A percentile compares a stretch with the other conserved stretches of the same genome.
These are phyloP conservation scores for Trichoderma endophyticum DNA, from an alignment of 2,329 filamentous ascomycete genomes.

Conservation along the genomic window DNA sequence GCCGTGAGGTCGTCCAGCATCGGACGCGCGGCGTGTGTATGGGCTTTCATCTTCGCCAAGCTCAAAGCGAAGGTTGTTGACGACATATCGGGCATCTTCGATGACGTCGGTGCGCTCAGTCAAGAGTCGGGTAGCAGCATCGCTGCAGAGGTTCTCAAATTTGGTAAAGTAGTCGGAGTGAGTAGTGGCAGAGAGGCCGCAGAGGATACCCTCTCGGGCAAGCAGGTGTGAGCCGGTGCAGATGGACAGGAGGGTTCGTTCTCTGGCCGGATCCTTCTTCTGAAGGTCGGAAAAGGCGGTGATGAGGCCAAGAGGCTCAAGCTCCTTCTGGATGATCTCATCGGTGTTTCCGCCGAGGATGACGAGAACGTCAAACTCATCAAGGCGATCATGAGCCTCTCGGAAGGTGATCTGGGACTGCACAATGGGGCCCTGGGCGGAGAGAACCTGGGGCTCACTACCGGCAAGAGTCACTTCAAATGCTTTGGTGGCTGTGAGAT, in stretches of 20 bases:
- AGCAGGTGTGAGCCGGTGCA: conserved; percentile 78
- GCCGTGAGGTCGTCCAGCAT: conserved; percentile 59
- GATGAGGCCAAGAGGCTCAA: conserved; percentile 69
- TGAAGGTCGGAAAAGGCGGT: conserved; percentile 75
- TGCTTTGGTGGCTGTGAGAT: conserved; percentile 47
- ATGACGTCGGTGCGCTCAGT: conserved; percentile 78
- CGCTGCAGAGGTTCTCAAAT: conserved; percentile 77
- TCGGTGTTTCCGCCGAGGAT: conserved; percentile 69
- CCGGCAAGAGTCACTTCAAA: conserved; percentile 57
- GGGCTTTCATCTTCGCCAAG: conserved; percentile 79
- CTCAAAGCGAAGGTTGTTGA: conserved; percentile 88
- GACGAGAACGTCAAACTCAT: conserved; percentile 77
- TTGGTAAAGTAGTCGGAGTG: conserved; percentile 77
- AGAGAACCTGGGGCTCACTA: conserved; percentile 53
- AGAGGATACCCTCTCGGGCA: conserved; percentile 71
- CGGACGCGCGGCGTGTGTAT: conserved; percentile 74
- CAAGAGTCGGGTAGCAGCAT: conserved; percentile 65
- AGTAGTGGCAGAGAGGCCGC: conserved; percentile 76
- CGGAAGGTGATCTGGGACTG: conserved; percentile 74
- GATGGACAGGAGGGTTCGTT: conserved; percentile 77
- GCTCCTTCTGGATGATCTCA: conserved; percentile 62
- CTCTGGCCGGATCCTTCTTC: conserved; percentile 72
- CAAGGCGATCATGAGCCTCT: conserved; percentile 69
- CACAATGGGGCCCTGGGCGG: conserved; percentile 64
- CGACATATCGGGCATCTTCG: conserved; percentile 77